Evolutionary conservation across 2,329 filamentous ascomycete genomes (phyloP), one percentile per base, ranked within the genome.

Genomic region (Trichoderma pleuroti): DNA sequence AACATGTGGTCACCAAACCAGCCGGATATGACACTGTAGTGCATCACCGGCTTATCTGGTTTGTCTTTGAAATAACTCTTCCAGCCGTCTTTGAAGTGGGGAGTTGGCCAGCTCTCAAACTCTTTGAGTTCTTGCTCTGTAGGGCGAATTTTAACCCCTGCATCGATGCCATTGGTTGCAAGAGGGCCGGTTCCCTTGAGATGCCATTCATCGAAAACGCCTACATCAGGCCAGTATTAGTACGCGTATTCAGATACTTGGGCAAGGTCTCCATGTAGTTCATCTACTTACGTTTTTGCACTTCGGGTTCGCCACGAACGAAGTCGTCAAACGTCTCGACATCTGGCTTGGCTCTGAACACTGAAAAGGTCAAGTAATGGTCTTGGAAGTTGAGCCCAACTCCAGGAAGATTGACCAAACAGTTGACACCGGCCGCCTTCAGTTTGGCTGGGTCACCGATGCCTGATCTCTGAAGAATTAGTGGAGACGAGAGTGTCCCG

Each of bases 381-480:
- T 80, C 76, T 30, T 77, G 86, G 0, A 86, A 86, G 49, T 82
- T 77, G 57, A 81, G 75, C 3, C 86, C 86, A 72, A 88, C 86
- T 0, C 85, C 84, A 3, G 71, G 39, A 3, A 89, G 78, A 71
- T 87, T 82, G 14, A 83, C 80, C 3, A 87, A 76, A 2, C 85
- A 76, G 3, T 83, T 79, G 10, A 90, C 84, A 2, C 84, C 85
- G 1, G 79, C 80, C 16, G 74, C 72, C 34, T 77, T 72, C 16
- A 84, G 76, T 12, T 89, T 78, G 3, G 83, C 80, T 2, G 80
- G 78, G 63, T 82, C 81, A 24, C 86, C 87, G 10, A 91, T 74
- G 10, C 88, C 88, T 3, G 88, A 90, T 26, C 88, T 81, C 76
- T 90, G 87, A 1, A 90, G 82, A 6, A 90, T 81, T 0, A 79